Evolutionary conservation across 371 early-diverging fungal species (phyloP).

Genomic region (Circinella minor): DNA sequence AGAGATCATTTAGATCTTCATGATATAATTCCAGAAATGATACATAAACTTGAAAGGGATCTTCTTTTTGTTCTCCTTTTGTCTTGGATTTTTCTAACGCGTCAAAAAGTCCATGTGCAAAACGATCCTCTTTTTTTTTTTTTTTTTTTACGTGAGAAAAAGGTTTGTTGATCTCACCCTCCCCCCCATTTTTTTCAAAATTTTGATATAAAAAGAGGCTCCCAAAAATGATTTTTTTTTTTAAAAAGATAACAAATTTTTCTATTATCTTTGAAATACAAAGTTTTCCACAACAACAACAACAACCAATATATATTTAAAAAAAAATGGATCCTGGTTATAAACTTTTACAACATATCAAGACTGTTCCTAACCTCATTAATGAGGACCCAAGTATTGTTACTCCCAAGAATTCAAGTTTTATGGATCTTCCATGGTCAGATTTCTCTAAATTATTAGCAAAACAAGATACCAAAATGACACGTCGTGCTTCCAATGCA

Average conservation of each 20-base stretch:
- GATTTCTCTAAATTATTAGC: constrained; percentile 35
- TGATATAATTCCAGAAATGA: constrained; percentile 96
- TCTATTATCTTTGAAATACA: too few species aligned
- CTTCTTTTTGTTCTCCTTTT: constrained; percentile 49
- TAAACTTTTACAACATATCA: constrained; percentile 37
- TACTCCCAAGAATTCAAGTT: constrained; percentile 38
- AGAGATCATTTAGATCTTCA: constrained; percentile 89
- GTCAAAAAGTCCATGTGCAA: constrained; percentile 70
- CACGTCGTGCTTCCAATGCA: constrained; percentile 13
- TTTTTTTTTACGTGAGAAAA: too few species aligned
- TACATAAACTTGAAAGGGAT: constrained; percentile 56
- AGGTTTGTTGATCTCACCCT: too few species aligned
- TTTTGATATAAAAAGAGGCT: too few species aligned
- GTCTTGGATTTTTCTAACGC: constrained; percentile 51
- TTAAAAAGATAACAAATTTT: too few species aligned
- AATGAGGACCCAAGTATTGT: constrained; percentile 39
- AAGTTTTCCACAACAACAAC: too few species aligned
- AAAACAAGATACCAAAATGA: constrained; percentile 5
- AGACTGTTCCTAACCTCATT: constrained; percentile 41
- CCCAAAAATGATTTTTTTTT: too few species aligned
- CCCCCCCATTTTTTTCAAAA: too few species aligned
- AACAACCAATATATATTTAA: too few species aligned
- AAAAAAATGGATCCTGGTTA: constrained; percentile 38
- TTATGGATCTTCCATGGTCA: constrained; percentile 40
- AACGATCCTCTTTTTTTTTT: too few species aligned